Conservation (phyloP, 768 basidiomycete species). For the Rhizopogon vinicolor region DNA sequence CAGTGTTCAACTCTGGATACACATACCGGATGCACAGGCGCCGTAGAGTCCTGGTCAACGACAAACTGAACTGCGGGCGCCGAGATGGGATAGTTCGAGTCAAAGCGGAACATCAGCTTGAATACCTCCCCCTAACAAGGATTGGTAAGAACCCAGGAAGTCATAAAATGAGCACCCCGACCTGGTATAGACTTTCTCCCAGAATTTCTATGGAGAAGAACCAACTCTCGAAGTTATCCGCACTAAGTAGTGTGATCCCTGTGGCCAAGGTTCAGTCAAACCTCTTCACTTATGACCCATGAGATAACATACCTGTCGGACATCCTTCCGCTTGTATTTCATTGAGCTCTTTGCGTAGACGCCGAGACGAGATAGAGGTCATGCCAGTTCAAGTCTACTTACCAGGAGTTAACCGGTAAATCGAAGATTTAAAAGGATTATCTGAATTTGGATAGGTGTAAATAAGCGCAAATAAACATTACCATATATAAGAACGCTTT, state of each 20-base stretch:
- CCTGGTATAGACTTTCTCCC: constrained; percentile 79
- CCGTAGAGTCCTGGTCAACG: constrained; percentile 52
- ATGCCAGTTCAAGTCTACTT: constrained; percentile 28
- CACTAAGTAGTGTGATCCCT: constrained; percentile 72
- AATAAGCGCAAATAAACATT: constrained; percentile 33
- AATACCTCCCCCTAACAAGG: constrained; percentile 62
- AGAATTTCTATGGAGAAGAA: constrained; percentile 75
- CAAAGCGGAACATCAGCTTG: constrained; percentile 79
- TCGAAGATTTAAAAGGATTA: not conserved
- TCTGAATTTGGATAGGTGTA: constrained; percentile 17
- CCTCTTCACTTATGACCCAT: not conserved
- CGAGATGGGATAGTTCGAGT: constrained; percentile 78
- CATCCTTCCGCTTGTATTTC: constrained; percentile 66
- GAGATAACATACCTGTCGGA: constrained; percentile 46
- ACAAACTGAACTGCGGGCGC: constrained; percentile 87
- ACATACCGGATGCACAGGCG: constrained; percentile 80
- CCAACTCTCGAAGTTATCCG: constrained; percentile 80
- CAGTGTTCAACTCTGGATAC: not conserved
- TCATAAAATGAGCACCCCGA: constrained; percentile 22
- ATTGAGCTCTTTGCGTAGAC: constrained; percentile 66
- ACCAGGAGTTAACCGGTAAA: not conserved
- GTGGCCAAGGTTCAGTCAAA: constrained; percentile 1
- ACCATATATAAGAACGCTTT: constrained; percentile 24
- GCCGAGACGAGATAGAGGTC: constrained; percentile 58
- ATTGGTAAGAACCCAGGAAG: not conserved